phyloP scores from a whole-genome alignment of 2,329 filamentous ascomycete genomes.

The Fusarium camptoceras region DNA sequence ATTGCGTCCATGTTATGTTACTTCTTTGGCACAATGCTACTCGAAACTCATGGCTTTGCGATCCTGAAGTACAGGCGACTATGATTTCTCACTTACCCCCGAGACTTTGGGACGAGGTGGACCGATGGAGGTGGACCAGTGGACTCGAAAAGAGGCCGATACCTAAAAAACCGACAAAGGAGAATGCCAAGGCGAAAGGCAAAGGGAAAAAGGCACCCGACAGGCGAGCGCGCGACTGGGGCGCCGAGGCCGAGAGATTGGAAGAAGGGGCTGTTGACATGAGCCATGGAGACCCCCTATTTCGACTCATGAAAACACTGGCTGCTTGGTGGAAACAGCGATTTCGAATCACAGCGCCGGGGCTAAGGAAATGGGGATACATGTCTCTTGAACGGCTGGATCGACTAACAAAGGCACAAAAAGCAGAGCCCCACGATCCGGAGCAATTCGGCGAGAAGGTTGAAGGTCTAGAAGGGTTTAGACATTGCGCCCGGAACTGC shows the following conservation, averaged over 20 bases:
- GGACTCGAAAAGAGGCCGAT: constrained; percentile 65
- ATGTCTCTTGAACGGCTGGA: constrained; percentile 80
- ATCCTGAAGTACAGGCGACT: constrained; percentile 78
- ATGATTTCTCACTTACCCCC: constrained; percentile 79
- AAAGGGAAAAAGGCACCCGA: constrained; percentile 52
- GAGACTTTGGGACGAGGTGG: constrained; percentile 76
- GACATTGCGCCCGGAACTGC: constrained; percentile 73
- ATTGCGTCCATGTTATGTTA: constrained; percentile 89
- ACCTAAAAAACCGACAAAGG: constrained; percentile 43
- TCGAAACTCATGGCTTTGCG: constrained; percentile 85
- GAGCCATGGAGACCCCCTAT: constrained; percentile 84
- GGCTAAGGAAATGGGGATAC: constrained; percentile 90
- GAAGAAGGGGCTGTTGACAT: constrained; percentile 80
- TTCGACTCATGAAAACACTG: constrained; percentile 80
- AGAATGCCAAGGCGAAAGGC: constrained; percentile 52
- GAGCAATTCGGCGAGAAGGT: constrained; percentile 82
- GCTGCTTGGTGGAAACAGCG: constrained; percentile 88
- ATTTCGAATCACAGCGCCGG: constrained; percentile 81
- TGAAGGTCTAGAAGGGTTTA: constrained; percentile 73
- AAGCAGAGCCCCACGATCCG: constrained; percentile 70
- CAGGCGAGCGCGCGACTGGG: constrained; percentile 72
- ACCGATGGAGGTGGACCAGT: constrained; percentile 77
- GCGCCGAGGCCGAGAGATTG: constrained; percentile 72
- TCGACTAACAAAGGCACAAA: constrained; percentile 77
- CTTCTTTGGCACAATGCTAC: constrained; percentile 91